These are phyloP conservation scores for Zygotorulaspora florentina DNA, from an alignment of 805 yeast species.

Conservation along the genomic window DNA sequence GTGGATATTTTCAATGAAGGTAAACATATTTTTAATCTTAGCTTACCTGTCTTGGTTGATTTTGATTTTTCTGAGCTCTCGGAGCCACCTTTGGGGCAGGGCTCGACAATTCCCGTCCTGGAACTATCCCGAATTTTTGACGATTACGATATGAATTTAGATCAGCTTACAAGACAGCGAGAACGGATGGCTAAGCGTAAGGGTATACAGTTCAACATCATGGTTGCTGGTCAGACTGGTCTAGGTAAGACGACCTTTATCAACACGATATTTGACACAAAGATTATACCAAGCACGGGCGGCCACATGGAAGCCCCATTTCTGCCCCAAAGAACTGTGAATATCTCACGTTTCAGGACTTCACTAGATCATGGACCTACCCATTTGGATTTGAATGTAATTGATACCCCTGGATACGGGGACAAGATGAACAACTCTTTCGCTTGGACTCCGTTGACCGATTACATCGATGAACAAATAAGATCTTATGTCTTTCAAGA, in stretches of 20 bases:
- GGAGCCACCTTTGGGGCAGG: neutral
- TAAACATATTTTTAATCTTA: neutral
- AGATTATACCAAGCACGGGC: conserved; percentile 39
- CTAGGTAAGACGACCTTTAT: conserved; percentile 78
- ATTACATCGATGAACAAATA: conserved; percentile 78
- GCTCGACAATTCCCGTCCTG: conserved; percentile 1
- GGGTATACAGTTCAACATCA: conserved; percentile 73
- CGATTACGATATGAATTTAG: conserved; percentile 25
- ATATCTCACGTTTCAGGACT: conserved; percentile 20
- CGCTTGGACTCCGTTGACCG: conserved; percentile 64
- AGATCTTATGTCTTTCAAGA: conserved; percentile 66
- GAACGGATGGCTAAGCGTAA: conserved; percentile 37
- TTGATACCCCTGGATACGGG: conserved; percentile 80
- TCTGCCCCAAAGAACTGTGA: conserved; percentile 13
- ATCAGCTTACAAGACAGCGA: conserved; percentile 30
- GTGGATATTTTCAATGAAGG: neutral
- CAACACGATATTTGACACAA: conserved; percentile 68
- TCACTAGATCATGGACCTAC: conserved; percentile 8
- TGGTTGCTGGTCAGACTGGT: conserved; percentile 86
- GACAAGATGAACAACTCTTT: conserved; percentile 59
- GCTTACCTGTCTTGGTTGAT: neutral
- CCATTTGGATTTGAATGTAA: conserved; percentile 53
- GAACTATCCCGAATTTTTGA: conserved; percentile 1
- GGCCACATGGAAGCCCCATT: conserved; percentile 39
- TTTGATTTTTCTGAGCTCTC: neutral